phyloP scores from a whole-genome alignment of 2,329 filamentous ascomycete species.

The Chrysoporthe austroafricana region DNA sequence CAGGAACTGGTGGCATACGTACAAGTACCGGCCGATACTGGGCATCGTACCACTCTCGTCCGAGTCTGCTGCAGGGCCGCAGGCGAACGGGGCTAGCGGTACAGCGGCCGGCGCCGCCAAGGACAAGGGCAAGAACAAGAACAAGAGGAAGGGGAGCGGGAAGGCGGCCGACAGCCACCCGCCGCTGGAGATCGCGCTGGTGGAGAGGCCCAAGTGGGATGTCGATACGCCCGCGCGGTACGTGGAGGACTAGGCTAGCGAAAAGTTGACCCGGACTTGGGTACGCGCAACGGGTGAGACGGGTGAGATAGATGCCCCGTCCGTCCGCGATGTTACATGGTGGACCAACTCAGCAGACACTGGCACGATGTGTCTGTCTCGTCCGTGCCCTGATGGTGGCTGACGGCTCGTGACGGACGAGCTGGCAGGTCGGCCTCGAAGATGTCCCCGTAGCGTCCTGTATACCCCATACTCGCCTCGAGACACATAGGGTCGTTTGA shows the following conservation, averaged over 20 bases:
- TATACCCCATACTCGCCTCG: background rate
- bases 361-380: background rate
- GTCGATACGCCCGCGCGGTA: slow-evolving; percentile 76
- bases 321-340: background rate
- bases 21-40: slow-evolving; percentile 92
- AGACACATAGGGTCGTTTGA: background rate
- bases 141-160: slow-evolving; percentile 19
- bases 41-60: slow-evolving; percentile 60
- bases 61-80: slow-evolving; percentile 35
- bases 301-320: slow-evolving; percentile 7
- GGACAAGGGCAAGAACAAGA: slow-evolving; percentile 2
- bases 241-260: slow-evolving; percentile 44
- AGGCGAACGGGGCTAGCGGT: slow-evolving; percentile 27
- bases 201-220: slow-evolving; percentile 87
- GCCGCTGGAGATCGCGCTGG: slow-evolving; percentile 77
- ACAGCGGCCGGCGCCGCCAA: background rate
- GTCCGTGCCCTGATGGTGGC: background rate
- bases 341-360: background rate
- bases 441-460: background rate
- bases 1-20: slow-evolving; percentile 74
- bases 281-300: background rate
- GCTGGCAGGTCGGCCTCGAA: background rate
- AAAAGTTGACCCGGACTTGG: background rate
- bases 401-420: background rate
- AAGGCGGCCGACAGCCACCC: slow-evolving; percentile 32